These are phyloP conservation scores for Rubia yunnanensis DNA, from an alignment of 257 asterid genomes.

Conservation along the genomic window DNA sequence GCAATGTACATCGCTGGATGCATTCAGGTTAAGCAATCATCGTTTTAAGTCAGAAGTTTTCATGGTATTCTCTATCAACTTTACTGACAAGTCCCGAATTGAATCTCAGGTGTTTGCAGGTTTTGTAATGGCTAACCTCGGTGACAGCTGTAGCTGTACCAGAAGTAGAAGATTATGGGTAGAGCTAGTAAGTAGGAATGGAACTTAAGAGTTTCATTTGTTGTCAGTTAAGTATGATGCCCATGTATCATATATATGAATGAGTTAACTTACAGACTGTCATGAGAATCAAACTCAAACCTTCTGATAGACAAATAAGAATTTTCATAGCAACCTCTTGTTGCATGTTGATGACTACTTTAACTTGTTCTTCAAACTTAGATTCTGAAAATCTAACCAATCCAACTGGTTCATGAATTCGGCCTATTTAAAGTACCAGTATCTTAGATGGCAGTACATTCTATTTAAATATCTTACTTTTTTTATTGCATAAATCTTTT, in stretches of 20 bases:
- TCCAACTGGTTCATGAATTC: constrained; percentile 14
- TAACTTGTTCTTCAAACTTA: background rate
- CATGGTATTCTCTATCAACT: background rate
- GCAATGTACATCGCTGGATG: constrained; percentile 60
- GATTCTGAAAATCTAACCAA: background rate
- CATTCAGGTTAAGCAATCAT: constrained; percentile 36
- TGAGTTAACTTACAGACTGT: background rate
- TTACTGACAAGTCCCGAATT: constrained; percentile 1
- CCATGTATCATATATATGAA: background rate
- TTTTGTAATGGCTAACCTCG: constrained; percentile 49
- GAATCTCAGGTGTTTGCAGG: constrained; percentile 65
- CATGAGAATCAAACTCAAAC: background rate
- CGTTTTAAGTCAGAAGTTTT: background rate
- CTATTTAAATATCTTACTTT: no score
- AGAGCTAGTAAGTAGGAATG: background rate
- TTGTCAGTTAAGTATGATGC: background rate
- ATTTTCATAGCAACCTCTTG: background rate
- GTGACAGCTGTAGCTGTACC: constrained; percentile 36
- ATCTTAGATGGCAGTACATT: no score
- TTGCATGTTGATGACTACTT: background rate
- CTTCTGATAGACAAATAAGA: no score
- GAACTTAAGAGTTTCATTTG: background rate
- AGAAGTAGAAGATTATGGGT: constrained; percentile 25
- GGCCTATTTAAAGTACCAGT: no score
- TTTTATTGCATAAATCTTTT: no score